A percentile compares a stretch with the other conserved stretches of the same genome.
Evolutionary conservation across 495 filamentous ascomycete species (phyloP).

Genomic region (Neurospora cerealis): DNA sequence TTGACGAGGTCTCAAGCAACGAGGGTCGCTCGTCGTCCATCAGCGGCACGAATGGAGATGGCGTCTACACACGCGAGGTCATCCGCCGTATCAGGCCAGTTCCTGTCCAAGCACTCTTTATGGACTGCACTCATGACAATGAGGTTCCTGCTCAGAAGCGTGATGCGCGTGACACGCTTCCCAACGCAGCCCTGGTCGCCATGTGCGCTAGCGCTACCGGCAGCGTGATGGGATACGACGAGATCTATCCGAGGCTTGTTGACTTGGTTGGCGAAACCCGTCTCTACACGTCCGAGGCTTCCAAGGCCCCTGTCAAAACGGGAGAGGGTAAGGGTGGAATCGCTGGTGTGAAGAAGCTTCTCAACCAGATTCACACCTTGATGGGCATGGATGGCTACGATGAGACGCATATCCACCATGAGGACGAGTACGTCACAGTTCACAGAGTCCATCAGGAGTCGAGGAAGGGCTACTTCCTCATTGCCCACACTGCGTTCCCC

Average conservation of each 20-base stretch:
- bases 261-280: slow-evolving; percentile 85
- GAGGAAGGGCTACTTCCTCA: slow-evolving; percentile 84
- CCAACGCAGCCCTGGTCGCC: slow-evolving; percentile 87
- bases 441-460: slow-evolving; percentile 88
- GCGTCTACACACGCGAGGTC: slow-evolving; percentile 37
- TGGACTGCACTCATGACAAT: slow-evolving; percentile 99
- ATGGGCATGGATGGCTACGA: slow-evolving; percentile 93
- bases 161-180: slow-evolving; percentile 85
- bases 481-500: slow-evolving; percentile 90
- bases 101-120: slow-evolving; percentile 88
- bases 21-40: slow-evolving; percentile 21
- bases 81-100: slow-evolving; percentile 66
- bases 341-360: slow-evolving; percentile 75
- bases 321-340: slow-evolving; percentile 68
- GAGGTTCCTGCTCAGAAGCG: slow-evolving; percentile 93
- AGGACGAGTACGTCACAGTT: slow-evolving; percentile 90
- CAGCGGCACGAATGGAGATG: slow-evolving; percentile 11
- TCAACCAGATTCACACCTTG: slow-evolving; percentile 83
- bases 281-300: slow-evolving; percentile 65
- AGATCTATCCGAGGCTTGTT: slow-evolving; percentile 84
- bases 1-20: slow-evolving; percentile 48
- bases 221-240: slow-evolving; percentile 98
- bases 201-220: slow-evolving; percentile 94
- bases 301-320: slow-evolving; percentile 46
- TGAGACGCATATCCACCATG: slow-evolving; percentile 94